Conservation (phyloP, 306 rosid genomes). For the Senna siamea region DNA sequence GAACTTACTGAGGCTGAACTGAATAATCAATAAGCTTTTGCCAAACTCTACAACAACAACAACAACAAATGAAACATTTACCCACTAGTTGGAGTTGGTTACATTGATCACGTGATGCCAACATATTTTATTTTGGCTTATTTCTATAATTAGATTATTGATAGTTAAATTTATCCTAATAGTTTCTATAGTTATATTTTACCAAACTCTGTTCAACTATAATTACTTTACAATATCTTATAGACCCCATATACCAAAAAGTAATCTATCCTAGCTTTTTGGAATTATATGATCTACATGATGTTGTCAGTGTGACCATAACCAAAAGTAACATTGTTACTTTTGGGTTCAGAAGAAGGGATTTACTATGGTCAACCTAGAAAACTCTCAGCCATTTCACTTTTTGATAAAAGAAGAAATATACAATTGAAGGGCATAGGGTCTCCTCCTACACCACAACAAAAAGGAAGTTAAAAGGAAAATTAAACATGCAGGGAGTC, state of each 20-base stretch:
- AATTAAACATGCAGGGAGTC: slow-evolving; percentile 1
- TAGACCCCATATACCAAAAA: not conserved
- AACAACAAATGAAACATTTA: too few species aligned
- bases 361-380: not conserved
- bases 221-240: slow-evolving; percentile 7
- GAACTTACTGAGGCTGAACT: not conserved
- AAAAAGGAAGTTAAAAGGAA: not conserved
- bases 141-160: too few species aligned
- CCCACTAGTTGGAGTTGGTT: too few species aligned
- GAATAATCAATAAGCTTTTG: not conserved
- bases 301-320: not conserved
- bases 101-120: too few species aligned
- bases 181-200: too few species aligned
- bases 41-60: not conserved
- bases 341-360: slow-evolving; percentile 13
- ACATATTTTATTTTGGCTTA: too few species aligned
- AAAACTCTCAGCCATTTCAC: slow-evolving; percentile 14
- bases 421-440: not conserved
- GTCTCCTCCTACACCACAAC: not conserved
- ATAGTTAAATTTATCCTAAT: too few species aligned
- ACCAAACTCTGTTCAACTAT: too few species aligned
- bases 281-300: slow-evolving; percentile 2
- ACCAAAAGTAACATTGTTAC: not conserved
- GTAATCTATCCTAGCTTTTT: slow-evolving; percentile 22
- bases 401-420: not conserved